Evolutionary conservation across 2,329 filamentous ascomycete species (phyloP).

Genomic region (Hypomyces rosellus): DNA sequence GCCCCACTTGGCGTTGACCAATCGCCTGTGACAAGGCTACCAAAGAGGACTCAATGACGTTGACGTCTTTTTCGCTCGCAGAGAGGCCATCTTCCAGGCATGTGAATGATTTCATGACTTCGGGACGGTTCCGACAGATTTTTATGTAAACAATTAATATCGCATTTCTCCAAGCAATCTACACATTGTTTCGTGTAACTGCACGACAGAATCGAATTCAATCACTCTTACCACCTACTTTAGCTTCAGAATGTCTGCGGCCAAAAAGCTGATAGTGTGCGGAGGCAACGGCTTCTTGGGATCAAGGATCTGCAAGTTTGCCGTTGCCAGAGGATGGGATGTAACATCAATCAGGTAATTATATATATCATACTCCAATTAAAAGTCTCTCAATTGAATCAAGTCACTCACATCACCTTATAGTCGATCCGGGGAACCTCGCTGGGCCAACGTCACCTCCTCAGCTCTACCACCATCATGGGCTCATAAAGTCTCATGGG

Average conservation of each 20-base stretch:
- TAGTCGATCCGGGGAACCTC: constrained; percentile 84
- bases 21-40: neutral
- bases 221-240: neutral
- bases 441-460: constrained; percentile 74
- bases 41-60: neutral
- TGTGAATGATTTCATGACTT: constrained; percentile 19
- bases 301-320: constrained; percentile 83
- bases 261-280: constrained; percentile 81
- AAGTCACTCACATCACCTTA: constrained; percentile 14
- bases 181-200: neutral
- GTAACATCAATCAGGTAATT: constrained; percentile 84
- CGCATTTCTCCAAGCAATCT: neutral
- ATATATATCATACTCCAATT: neutral
- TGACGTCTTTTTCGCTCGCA: neutral
- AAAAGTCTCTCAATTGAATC: neutral
- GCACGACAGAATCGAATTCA: too few relatives aligned
- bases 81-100: constrained; percentile 7
- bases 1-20: constrained; percentile 1
- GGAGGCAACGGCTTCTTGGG: constrained; percentile 92
- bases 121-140: neutral
- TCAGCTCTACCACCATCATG: constrained; percentile 66
- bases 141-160: neutral
- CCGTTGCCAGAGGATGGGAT: constrained; percentile 78
- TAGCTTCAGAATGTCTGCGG: constrained; percentile 42
- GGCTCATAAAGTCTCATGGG: constrained; percentile 80